Base-by-base conservation (phyloP, 768 basidiomycete species). In the Scleroderma bovista region DNA sequence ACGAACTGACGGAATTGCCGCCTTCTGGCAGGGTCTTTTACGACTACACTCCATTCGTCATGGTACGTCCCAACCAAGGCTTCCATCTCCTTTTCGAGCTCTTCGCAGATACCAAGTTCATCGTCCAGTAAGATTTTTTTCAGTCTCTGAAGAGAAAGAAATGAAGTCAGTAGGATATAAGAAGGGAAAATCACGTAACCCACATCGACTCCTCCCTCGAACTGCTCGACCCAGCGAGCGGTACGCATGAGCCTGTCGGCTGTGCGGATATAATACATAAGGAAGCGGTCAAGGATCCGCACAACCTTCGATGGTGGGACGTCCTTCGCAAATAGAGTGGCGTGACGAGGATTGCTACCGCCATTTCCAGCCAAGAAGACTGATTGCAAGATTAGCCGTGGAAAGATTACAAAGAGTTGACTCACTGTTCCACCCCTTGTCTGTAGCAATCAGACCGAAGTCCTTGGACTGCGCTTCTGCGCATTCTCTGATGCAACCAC, bases 391-490 rank as follows among this genome's bases (percentile, higher is more conserved):
- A 37, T 46, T 6, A 44, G 41, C 19, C 26, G 12, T 17, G 40
- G 36, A 48, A 12, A 45, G 13, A 41, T 22, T 16, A 55, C 13
- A 26, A 17, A 51, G 24, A 50, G 53, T 23, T 12, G 20, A 15
- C 71, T 51, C 53, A 79, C 75, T 62, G 57, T 88, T 86, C 84
- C 85, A 88, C n/a, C 86, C 86, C 64, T 88, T 86, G 65, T 80
- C 81, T 0, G 84, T 86, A 1, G 85, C 86, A 49, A 88, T 88
- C 34, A 87, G 65, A 12, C 86, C 86, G 56, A 88, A 89, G 62
- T 88, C 85, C 60, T 80, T 85, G 12, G 70, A 70, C 57, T 89
- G 86, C 2, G 86, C 86, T 63, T 88, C 86, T 0, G 86, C 86
- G 52, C 86, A 89, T 60, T 88, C 86, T 16, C 86, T 75, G 0